These are phyloP conservation scores for Mycena belliarum DNA, from an alignment of 768 basidiomycete species.

Conservation along the genomic window DNA sequence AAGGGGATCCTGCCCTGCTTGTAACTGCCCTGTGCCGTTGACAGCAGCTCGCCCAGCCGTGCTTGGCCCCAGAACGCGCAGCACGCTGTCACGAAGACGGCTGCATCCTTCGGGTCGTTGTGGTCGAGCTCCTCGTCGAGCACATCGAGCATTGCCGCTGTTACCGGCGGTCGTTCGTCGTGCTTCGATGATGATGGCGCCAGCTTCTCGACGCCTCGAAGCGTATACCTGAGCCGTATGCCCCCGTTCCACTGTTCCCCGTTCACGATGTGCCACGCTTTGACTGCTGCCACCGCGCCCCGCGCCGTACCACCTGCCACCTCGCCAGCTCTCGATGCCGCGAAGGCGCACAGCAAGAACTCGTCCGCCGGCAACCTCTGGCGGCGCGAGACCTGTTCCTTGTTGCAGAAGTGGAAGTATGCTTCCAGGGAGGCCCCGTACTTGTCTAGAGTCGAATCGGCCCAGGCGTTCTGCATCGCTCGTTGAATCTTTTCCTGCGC, in stretches of 20 bases:
- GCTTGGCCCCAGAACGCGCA: constrained; percentile 18
- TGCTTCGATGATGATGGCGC: background rate
- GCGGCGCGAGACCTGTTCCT: background rate
- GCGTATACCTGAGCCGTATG: constrained; percentile 2
- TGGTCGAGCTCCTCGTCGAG: constrained; percentile 6
- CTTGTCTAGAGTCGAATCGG: constrained; percentile 7
- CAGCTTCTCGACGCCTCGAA: constrained; percentile 6
- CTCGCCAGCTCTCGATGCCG: background rate
- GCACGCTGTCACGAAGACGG: constrained; percentile 11
- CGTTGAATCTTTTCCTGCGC: background rate
- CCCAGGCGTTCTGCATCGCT: constrained; percentile 3
- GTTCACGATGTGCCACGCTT: constrained; percentile 23
- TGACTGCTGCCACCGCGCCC: background rate
- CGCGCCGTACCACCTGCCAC: background rate
- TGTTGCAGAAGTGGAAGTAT: constrained; percentile 12
- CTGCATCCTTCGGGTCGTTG: constrained; percentile 8
- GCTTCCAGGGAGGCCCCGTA: background rate
- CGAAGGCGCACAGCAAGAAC: constrained; percentile 15
- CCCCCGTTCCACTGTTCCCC: constrained; percentile 3
- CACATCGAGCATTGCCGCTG: background rate
- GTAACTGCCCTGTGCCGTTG: background rate
- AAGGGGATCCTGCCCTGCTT: background rate
- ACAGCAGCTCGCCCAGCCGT: constrained; percentile 20
- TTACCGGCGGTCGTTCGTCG: constrained; percentile 2
- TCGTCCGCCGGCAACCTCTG: constrained; percentile 7